Percentiles rank a stretch among this genome's conserved stretches.
phyloP scores from a whole-genome alignment of 108 stramenopile genomes.

The Epithemia pelagica region DNA sequence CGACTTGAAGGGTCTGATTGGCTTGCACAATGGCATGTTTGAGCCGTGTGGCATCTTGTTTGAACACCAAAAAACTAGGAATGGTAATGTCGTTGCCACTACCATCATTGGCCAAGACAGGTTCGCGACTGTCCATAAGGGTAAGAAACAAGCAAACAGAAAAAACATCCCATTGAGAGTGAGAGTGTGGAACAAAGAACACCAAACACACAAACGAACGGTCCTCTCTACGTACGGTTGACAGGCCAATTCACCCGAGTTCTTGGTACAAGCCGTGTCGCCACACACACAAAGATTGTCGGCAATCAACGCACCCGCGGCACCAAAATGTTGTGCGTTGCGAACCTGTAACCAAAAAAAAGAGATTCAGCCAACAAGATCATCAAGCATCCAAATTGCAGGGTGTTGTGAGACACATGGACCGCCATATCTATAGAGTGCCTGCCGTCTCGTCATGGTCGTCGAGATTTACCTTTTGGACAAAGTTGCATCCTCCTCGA shows the following conservation, averaged over 20 bases:
- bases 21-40: not conserved
- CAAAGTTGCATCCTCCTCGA: conserved; percentile 90
- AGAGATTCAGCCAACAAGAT: conserved; percentile 88
- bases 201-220: no score
- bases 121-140: not conserved
- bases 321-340: conserved; percentile 87
- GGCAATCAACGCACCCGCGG: conserved; percentile 89
- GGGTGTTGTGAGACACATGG: no score
- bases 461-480: conserved; percentile 80
- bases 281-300: conserved; percentile 85
- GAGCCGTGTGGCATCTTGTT: conserved; percentile 43
- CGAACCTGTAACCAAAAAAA: conserved; percentile 88
- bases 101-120: conserved; percentile 91
- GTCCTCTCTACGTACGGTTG: conserved; percentile 2
- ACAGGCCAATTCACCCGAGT: not conserved
- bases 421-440: no score
- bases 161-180: no score
- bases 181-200: no score
- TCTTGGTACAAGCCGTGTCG: not conserved
- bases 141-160: no score
- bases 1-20: not conserved
- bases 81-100: conserved; percentile 90
- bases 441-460: no score
- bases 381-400: conserved; percentile 54
- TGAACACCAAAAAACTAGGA: conserved; percentile 85